Conservation (phyloP, 306 rosid genomes). For the Pyrus communis region DNA sequence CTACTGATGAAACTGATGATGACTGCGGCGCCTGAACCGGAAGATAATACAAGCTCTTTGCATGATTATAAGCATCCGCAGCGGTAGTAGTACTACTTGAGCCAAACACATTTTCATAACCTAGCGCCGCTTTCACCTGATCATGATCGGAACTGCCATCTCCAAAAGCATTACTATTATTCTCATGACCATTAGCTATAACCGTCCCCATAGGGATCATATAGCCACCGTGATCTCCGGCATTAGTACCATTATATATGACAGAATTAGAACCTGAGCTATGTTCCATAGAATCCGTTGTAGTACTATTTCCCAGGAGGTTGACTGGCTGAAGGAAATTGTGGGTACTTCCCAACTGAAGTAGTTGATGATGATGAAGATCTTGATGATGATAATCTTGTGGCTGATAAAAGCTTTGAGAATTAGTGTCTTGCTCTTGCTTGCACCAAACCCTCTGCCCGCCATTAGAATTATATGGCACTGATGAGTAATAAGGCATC, state of each 20-base stretch:
- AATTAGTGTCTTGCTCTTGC: slow-evolving; percentile 45
- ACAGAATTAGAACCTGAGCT: slow-evolving; percentile 49
- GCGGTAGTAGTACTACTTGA: not conserved
- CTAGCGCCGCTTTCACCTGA: slow-evolving; percentile 24
- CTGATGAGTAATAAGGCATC: slow-evolving; percentile 37
- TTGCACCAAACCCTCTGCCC: slow-evolving; percentile 69
- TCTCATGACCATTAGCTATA: slow-evolving; percentile 5
- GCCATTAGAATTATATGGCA: not conserved
- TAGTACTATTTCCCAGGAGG: slow-evolving; percentile 34
- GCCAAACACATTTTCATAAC: slow-evolving; percentile 39
- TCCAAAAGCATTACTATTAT: not conserved
- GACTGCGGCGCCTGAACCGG: slow-evolving; percentile 19
- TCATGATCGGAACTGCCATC: slow-evolving; percentile 10
- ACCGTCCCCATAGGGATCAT: slow-evolving; percentile 36
- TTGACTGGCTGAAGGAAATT: slow-evolving; percentile 47
- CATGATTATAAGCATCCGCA: slow-evolving; percentile 28
- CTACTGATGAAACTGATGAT: slow-evolving; percentile 3
- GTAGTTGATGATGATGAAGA: slow-evolving; percentile 38
- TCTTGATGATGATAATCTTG: slow-evolving; percentile 7
- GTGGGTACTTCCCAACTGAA: slow-evolving; percentile 42
- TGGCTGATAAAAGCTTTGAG: not conserved
- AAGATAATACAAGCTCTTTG: slow-evolving; percentile 50
- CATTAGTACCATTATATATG: slow-evolving; percentile 14
- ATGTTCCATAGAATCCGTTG: slow-evolving; percentile 44
- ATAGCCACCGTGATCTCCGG: slow-evolving; percentile 22